Conservation (phyloP, 1,139 yeast species). For the Scheffersomyces titani region DNA sequence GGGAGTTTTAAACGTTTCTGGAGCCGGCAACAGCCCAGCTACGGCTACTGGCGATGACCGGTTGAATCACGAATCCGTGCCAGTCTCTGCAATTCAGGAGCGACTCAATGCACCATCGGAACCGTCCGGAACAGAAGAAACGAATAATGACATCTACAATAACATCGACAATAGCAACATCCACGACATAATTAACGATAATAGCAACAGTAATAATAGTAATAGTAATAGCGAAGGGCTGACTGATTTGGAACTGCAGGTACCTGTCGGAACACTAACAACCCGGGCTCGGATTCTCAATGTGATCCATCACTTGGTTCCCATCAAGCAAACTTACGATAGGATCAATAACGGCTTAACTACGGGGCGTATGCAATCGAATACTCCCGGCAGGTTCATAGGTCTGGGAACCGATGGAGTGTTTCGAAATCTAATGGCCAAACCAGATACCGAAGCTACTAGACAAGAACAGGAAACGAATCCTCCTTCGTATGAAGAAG, state of each 20-base stretch:
- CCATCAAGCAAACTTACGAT: constrained; percentile 47
- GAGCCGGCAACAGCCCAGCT: background rate
- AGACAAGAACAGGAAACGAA: constrained; percentile 42
- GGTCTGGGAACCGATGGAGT: constrained; percentile 85
- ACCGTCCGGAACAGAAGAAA: constrained; percentile 2
- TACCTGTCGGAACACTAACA: constrained; percentile 16
- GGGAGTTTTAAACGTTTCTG: background rate
- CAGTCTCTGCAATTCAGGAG: background rate
- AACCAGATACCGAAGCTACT: constrained; percentile 61
- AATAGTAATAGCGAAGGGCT: constrained; percentile 1
- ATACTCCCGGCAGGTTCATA: constrained; percentile 45
- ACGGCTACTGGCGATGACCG: background rate
- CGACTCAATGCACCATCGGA: constrained; percentile 4
- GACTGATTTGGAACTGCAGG: constrained; percentile 24
- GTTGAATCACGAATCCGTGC: background rate
- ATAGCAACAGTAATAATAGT: background rate
- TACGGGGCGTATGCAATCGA: constrained; percentile 49
- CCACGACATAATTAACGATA: background rate
- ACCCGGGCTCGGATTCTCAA: constrained; percentile 33
- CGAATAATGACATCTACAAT: background rate
- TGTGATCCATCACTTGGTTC: constrained; percentile 36
- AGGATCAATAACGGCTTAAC: constrained; percentile 44
- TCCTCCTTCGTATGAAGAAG: constrained; percentile 96
- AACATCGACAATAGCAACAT: background rate
- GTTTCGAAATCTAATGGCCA: constrained; percentile 86